A percentile compares a stretch with the other conserved stretches of the same genome.
These are phyloP conservation scores for Coemansia sp. DNA, from an alignment of 192 early-diverging fungal species.

Conservation along the genomic window DNA sequence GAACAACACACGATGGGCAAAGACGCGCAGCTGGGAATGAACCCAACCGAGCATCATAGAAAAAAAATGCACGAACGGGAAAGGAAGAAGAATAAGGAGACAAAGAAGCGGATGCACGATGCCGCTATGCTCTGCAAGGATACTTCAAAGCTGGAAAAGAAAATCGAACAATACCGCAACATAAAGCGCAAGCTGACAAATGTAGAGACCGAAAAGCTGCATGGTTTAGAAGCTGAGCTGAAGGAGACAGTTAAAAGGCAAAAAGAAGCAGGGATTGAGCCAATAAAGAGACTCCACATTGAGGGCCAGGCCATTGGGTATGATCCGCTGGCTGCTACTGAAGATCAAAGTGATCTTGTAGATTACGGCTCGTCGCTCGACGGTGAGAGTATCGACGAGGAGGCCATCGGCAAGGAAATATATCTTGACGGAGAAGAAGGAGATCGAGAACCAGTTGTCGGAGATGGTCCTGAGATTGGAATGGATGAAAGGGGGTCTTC, in stretches of 20 bases:
- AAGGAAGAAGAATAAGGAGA: conserved; percentile 47
- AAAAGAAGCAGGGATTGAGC: conserved; percentile 36
- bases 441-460: neutral
- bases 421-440: conserved; percentile 5
- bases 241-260: conserved; percentile 30
- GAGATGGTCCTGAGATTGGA: neutral
- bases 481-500: neutral
- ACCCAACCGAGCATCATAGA: conserved; percentile 30
- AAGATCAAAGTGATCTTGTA: conserved; percentile 2
- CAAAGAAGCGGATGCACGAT: conserved; percentile 44
- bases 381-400: conserved; percentile 3
- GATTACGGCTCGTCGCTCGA: conserved; percentile 18
- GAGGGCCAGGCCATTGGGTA: conserved; percentile 20
- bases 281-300: neutral
- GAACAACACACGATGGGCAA: conserved; percentile 20
- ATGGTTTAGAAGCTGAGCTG: conserved; percentile 30
- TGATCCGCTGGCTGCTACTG: conserved; percentile 32
- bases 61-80: conserved; percentile 44
- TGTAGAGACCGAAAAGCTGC: conserved; percentile 38
- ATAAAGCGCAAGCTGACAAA: conserved; percentile 40
- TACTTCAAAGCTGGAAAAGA: conserved; percentile 40
- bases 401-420: neutral
- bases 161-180: conserved; percentile 38
- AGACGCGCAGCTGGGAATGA: conserved; percentile 25
- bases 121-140: conserved; percentile 29